These are phyloP conservation scores for Boletus sp. DNA, from an alignment of 1,284 basidiomycete genomes.

Conservation along the genomic window DNA sequence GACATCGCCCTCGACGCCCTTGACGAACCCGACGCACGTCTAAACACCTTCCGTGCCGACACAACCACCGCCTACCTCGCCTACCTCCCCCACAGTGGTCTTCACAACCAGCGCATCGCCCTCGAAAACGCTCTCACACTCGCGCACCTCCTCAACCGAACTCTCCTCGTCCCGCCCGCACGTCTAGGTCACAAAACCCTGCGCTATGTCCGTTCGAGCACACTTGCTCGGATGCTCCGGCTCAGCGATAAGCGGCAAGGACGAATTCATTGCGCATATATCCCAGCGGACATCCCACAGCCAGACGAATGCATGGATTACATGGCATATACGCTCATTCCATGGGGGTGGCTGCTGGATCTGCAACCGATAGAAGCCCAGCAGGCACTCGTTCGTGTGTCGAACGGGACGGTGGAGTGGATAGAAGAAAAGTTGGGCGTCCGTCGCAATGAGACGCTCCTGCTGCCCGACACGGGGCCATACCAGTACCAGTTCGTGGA, in stretches of 20 bases:
- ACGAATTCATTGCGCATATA: slow-evolving; percentile 46
- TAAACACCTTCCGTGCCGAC: slow-evolving; percentile 15
- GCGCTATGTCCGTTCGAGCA: slow-evolving; percentile 57
- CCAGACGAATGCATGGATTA: slow-evolving; percentile 59
- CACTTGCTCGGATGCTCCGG: slow-evolving; percentile 46
- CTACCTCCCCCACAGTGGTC: slow-evolving; percentile 75
- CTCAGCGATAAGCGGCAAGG: slow-evolving; percentile 49
- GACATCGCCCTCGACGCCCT: slow-evolving; percentile 24
- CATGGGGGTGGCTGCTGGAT: slow-evolving; percentile 71
- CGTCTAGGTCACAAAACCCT: slow-evolving; percentile 61
- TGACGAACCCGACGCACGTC: slow-evolving; percentile 15
- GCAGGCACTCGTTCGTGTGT: slow-evolving; percentile 43
- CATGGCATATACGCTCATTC: slow-evolving; percentile 54
- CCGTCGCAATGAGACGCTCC: slow-evolving; percentile 39
- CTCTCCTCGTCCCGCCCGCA: slow-evolving; percentile 67
- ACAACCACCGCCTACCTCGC: slow-evolving; percentile 46
- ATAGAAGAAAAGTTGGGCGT: slow-evolving; percentile 42
- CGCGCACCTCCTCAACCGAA: slow-evolving; percentile 65
- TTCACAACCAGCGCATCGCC: slow-evolving; percentile 81
- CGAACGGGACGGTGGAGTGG: slow-evolving; percentile 49
- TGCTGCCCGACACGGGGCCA: slow-evolving; percentile 48
- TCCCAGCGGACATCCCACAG: slow-evolving; percentile 29
- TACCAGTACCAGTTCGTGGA: slow-evolving; percentile 71
- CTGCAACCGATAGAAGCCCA: slow-evolving; percentile 29
- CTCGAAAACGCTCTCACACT: slow-evolving; percentile 76